Evolutionary conservation across 2,329 filamentous ascomycete species (phyloP).

Genomic region (Arthrobotrys iridis): DNA sequence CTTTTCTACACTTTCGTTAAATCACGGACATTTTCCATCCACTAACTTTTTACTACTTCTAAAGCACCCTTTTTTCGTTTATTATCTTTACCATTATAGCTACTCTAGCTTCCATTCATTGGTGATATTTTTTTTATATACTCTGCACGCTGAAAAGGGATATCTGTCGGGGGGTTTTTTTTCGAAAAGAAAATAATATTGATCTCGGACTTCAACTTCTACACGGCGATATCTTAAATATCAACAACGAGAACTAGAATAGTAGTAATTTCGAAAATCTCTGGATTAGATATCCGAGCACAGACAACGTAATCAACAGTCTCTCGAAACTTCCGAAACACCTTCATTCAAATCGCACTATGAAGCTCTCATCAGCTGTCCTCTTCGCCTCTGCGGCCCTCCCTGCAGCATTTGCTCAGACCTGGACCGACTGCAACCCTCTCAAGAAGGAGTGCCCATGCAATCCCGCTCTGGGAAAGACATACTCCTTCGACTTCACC

Average conservation of each 20-base stretch:
- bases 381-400: slow-evolving; percentile 58
- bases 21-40: slow-evolving; percentile 34
- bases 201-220: neutral
- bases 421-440: slow-evolving; percentile 80
- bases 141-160: neutral
- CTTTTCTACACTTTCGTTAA: slow-evolving; percentile 50
- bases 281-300: slow-evolving; percentile 39
- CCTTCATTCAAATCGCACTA: slow-evolving; percentile 4
- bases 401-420: slow-evolving; percentile 69
- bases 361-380: slow-evolving; percentile 44
- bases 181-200: neutral
- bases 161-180: slow-evolving; percentile 10
- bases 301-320: neutral
- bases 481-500: slow-evolving; percentile 53
- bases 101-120: slow-evolving; percentile 17
- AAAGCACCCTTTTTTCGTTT: slow-evolving; percentile 19
- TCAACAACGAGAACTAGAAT: neutral
- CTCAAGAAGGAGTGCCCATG: slow-evolving; percentile 65
- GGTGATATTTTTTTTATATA: slow-evolving; percentile 27
- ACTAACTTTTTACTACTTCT: slow-evolving; percentile 23
- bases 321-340: neutral
- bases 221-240: slow-evolving; percentile 7
- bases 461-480: slow-evolving; percentile 56
- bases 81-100: slow-evolving; percentile 9
- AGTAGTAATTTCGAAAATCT: slow-evolving; percentile 27